phyloP scores from a whole-genome alignment of 306 rosid species.

The Sesbania bispinosa region DNA sequence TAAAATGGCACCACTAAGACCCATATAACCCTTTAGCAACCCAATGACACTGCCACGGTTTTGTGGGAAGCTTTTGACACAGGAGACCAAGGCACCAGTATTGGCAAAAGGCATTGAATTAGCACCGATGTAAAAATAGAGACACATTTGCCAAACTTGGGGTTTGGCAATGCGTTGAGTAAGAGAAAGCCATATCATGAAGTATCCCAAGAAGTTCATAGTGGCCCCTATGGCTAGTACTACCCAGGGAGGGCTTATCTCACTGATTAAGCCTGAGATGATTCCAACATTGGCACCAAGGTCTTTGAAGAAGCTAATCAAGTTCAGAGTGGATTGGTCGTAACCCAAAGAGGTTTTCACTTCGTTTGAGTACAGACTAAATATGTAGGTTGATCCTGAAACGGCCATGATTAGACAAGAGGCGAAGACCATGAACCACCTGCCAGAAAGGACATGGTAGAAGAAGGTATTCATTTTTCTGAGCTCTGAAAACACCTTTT shows the following conservation, averaged over 20 bases:
- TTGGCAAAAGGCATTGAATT: slow-evolving; percentile 67
- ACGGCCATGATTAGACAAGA: slow-evolving; percentile 59
- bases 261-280: slow-evolving; percentile 58
- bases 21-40: slow-evolving; percentile 65
- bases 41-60: slow-evolving; percentile 71
- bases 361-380: slow-evolving; percentile 52
- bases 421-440: slow-evolving; percentile 74
- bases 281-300: slow-evolving; percentile 62
- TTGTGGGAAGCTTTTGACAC: slow-evolving; percentile 60
- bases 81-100: slow-evolving; percentile 59
- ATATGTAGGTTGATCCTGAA: slow-evolving; percentile 70
- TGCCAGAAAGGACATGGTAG: slow-evolving; percentile 42
- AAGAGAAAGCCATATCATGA: slow-evolving; percentile 77
- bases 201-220: slow-evolving; percentile 74
- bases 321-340: slow-evolving; percentile 70
- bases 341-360: slow-evolving; percentile 56
- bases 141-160: slow-evolving; percentile 67
- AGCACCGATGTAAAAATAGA: slow-evolving; percentile 67
- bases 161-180: slow-evolving; percentile 40
- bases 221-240: slow-evolving; percentile 49
- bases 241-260: slow-evolving; percentile 62
- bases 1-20: slow-evolving; percentile 68
- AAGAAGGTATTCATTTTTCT: slow-evolving; percentile 17
- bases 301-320: slow-evolving; percentile 81
- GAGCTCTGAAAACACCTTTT: slow-evolving; percentile 26